Conservation (phyloP, 1,139 yeast genomes). For the Blastobotrys ciferrii region DNA sequence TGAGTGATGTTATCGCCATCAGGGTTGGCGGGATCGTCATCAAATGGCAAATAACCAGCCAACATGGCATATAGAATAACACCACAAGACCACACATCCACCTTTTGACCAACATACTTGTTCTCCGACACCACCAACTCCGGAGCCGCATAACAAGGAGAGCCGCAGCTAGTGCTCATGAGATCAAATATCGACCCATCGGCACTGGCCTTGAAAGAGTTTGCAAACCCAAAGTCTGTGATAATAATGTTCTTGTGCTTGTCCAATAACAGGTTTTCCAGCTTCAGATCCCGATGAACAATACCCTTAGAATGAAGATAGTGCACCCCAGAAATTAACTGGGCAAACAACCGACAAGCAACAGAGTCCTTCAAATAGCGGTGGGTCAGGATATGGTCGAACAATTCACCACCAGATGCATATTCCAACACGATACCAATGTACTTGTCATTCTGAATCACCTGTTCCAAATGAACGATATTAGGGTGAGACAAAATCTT, state of each 20-base stretch:
- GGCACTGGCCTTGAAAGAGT: conserved; percentile 56
- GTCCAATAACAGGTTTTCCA: conserved; percentile 68
- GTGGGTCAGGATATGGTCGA: conserved; percentile 86
- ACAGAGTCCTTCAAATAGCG: conserved; percentile 80
- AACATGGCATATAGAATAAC: conserved; percentile 94
- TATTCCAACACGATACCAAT: conserved; percentile 95
- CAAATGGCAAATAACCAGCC: conserved; percentile 96
- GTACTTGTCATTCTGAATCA: conserved; percentile 88
- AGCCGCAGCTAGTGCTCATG: conserved; percentile 96
- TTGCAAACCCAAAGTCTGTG: conserved; percentile 89
- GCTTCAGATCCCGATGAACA: conserved; percentile 76
- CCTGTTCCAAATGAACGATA: conserved; percentile 87
- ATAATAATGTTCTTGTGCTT: conserved; percentile 77
- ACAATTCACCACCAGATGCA: conserved; percentile 96
- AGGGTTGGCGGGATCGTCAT: conserved; percentile 95
- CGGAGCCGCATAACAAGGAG: conserved; percentile 98
- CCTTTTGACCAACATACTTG: conserved; percentile 91
- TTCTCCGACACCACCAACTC: conserved; percentile 85
- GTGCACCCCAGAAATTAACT: conserved; percentile 87
- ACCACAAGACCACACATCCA: conserved; percentile 96
- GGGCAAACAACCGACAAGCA: conserved; percentile 89
- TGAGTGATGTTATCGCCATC: conserved; percentile 93
- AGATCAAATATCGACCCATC: conserved; percentile 49
- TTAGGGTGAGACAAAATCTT: conserved; percentile 88
- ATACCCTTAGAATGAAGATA: conserved; percentile 84